Conservation (phyloP, 2,329 filamentous ascomycete genomes). For the Zymoseptoria crescenta region DNA sequence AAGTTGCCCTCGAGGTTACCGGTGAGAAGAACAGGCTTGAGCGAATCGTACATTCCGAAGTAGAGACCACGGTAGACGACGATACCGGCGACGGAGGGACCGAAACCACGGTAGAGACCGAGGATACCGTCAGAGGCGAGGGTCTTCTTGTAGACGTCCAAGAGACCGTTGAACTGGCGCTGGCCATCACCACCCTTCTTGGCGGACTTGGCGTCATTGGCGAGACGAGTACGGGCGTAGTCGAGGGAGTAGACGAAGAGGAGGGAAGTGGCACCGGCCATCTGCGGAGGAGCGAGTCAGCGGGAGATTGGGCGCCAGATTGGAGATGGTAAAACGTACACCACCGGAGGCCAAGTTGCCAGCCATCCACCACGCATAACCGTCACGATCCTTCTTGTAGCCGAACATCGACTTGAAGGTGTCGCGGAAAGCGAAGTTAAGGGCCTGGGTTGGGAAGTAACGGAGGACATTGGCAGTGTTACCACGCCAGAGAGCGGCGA, state of each 20-base stretch:
- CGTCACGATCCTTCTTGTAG: conserved; percentile 99
- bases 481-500: conserved; percentile 94
- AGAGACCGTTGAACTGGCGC: conserved; percentile 99
- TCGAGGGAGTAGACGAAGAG: conserved; percentile 99
- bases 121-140: conserved; percentile 96
- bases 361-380: conserved; percentile 97
- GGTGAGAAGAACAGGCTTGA: conserved; percentile 96
- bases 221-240: conserved; percentile 99
- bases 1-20: conserved; percentile 95
- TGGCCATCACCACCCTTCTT: conserved; percentile 96
- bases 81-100: conserved; percentile 98
- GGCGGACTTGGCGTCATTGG: conserved; percentile 99
- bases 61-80: conserved; percentile 99
- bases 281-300: conserved; percentile 40
- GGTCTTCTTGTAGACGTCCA: conserved; percentile 99
- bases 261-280: conserved; percentile 98
- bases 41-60: conserved; percentile 99
- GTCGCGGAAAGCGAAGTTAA: conserved; percentile 99
- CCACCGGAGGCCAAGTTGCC: conserved; percentile 99
- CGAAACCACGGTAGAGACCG: conserved; percentile 99
- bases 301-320: not conserved
- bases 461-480: conserved; percentile 99
- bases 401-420: conserved; percentile 99
- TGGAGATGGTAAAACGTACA: conserved; percentile 56
- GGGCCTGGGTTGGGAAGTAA: conserved; percentile 99